phyloP scores from a whole-genome alignment of 768 basidiomycete species.

The Lactifluus hygrophoroides region DNA sequence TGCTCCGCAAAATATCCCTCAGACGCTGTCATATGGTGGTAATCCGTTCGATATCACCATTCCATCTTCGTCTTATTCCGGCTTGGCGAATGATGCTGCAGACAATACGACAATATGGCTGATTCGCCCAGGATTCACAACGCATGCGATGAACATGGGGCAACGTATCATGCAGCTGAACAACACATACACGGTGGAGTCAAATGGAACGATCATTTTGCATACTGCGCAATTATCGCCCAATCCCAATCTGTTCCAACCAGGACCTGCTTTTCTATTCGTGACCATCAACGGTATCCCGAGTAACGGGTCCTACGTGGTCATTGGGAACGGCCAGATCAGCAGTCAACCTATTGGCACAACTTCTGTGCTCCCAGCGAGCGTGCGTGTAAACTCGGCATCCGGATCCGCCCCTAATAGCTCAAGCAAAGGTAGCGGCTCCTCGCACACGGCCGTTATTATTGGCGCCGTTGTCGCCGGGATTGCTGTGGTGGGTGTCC shows the following conservation, averaged over 20 bases:
- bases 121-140: slow-evolving; percentile 78
- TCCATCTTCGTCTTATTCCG: slow-evolving; percentile 54
- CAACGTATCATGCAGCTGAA: slow-evolving; percentile 77
- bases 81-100: slow-evolving; percentile 59
- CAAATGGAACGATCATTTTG: slow-evolving; percentile 66
- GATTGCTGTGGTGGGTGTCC: slow-evolving; percentile 41
- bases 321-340: slow-evolving; percentile 72
- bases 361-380: slow-evolving; percentile 42
- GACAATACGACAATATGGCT: slow-evolving; percentile 69
- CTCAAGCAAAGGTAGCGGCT: slow-evolving; percentile 17
- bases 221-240: slow-evolving; percentile 80
- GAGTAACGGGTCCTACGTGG: slow-evolving; percentile 66
- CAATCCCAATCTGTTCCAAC: slow-evolving; percentile 79
- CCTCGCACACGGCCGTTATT: slow-evolving; percentile 36
- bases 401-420: slow-evolving; percentile 33
- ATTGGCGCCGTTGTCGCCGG: slow-evolving; percentile 45
- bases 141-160: slow-evolving; percentile 85
- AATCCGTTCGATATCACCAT: slow-evolving; percentile 67
- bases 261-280: slow-evolving; percentile 79
- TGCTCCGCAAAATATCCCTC: slow-evolving; percentile 56
- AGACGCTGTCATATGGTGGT: slow-evolving; percentile 79
- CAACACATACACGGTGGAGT: slow-evolving; percentile 73
- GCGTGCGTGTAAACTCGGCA: slow-evolving; percentile 33
- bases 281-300: slow-evolving; percentile 83
- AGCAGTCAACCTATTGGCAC: slow-evolving; percentile 52